Evolutionary conservation across 202 grass and related monocot genomes (phyloP).

Genomic region (Eragrostis tef): DNA sequence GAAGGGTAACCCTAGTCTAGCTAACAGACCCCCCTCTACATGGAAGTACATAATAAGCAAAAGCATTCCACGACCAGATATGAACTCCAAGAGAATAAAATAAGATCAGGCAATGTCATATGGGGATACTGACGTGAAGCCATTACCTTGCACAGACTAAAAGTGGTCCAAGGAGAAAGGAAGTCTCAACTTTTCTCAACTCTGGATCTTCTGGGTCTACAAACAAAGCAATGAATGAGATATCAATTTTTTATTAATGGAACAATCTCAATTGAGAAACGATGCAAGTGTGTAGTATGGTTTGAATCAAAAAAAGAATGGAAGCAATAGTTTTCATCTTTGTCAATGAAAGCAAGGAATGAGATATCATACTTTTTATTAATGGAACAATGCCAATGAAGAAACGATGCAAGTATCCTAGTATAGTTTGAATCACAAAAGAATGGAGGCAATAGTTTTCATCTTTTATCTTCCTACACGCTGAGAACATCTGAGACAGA

Average conservation of each 20-base stretch:
- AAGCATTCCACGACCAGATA: constrained; percentile 28
- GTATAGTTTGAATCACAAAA: constrained; percentile 15
- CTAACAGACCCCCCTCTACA: no score
- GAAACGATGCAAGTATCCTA: constrained; percentile 19
- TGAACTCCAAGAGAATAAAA: constrained; percentile 25
- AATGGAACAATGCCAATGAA: not conserved
- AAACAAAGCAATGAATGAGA: constrained; percentile 45
- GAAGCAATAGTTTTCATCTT: no score
- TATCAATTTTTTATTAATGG: no score
- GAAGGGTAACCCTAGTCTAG: no score
- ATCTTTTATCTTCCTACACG: constrained; percentile 25
- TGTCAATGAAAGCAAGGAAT: no score
- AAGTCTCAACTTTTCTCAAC: constrained; percentile 82
- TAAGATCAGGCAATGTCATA: no score
- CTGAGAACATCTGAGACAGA: not conserved
- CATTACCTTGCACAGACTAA: constrained; percentile 83
- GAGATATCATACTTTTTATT: not conserved
- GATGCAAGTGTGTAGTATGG: no score
- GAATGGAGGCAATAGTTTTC: constrained; percentile 3
- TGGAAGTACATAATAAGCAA: no score
- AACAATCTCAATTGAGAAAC: no score
- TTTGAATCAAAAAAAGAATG: no score
- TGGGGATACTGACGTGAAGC: constrained; percentile 3
- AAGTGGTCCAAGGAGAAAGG: constrained; percentile 86
- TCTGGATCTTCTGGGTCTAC: constrained; percentile 70